These are phyloP conservation scores for Ulmus americana DNA, from an alignment of 331 rosid species.

Conservation along the genomic window DNA sequence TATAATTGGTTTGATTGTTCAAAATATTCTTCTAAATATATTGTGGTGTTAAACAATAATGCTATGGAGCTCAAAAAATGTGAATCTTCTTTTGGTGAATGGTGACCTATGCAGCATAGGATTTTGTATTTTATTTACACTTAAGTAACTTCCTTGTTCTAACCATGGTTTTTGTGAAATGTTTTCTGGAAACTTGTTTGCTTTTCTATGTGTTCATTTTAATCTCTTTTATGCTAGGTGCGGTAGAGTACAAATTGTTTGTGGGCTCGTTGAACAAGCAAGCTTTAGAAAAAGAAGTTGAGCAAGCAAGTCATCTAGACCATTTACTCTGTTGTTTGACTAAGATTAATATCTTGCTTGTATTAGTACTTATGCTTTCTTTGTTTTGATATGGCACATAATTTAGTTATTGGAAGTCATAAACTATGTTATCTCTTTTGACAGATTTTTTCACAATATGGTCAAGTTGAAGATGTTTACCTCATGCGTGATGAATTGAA, in stretches of 20 bases:
- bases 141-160: not conserved
- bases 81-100: not conserved
- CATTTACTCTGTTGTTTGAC: slow-evolving; percentile 18
- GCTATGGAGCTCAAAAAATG: too few species aligned
- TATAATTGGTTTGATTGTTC: too few species aligned
- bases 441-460: slow-evolving; percentile 81
- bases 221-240: slow-evolving; percentile 51
- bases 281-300: slow-evolving; percentile 78
- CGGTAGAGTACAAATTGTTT: slow-evolving; percentile 89
- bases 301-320: slow-evolving; percentile 57
- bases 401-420: slow-evolving; percentile 7
- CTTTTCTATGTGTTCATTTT: slow-evolving; percentile 27
- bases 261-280: slow-evolving; percentile 94
- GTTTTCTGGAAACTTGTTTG: not conserved
- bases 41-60: too few species aligned
- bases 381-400: slow-evolving; percentile 1
- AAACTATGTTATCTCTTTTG: slow-evolving; percentile 23
- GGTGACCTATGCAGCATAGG: slow-evolving; percentile 8
- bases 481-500: slow-evolving; percentile 95
- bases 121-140: slow-evolving; percentile 17
- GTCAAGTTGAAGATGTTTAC: slow-evolving; percentile 93
- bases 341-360: not conserved
- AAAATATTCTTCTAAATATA: too few species aligned
- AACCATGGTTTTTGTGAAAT: not conserved
- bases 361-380: not conserved